Conservation (phyloP, 2,329 filamentous ascomycete species). For the Helotiales sp. region DNA sequence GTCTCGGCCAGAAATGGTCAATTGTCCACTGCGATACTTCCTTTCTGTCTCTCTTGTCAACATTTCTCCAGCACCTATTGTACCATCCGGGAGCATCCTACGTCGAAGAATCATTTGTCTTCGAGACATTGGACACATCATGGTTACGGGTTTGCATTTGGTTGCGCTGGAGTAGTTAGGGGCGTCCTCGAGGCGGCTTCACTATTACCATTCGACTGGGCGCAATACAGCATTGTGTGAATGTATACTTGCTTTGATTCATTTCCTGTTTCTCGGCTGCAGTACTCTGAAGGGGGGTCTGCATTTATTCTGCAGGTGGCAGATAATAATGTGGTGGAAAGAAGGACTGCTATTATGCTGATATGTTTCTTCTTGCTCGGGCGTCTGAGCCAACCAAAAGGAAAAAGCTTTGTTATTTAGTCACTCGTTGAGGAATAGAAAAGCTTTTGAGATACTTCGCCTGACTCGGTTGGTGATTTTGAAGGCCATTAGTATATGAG, state of each 20-base stretch:
- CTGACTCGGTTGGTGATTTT: not conserved
- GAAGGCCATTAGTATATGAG: too few species aligned
- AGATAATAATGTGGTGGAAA: constrained; percentile 26
- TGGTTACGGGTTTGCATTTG: constrained; percentile 56
- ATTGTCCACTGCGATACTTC: constrained; percentile 33
- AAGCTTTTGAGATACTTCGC: constrained; percentile 11
- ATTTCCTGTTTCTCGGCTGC: constrained; percentile 22
- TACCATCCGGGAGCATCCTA: constrained; percentile 57
- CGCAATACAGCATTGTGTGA: constrained; percentile 25
- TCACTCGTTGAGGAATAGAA: constrained; percentile 34
- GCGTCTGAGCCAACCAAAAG: constrained; percentile 26
- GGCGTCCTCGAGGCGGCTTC: constrained; percentile 24
- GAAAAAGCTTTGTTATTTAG: constrained; percentile 36
- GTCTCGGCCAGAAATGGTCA: constrained; percentile 19
- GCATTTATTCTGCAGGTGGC: constrained; percentile 25
- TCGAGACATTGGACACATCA: constrained; percentile 61
- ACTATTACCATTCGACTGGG: constrained; percentile 27
- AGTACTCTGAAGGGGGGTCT: constrained; percentile 21
- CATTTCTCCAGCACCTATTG: constrained; percentile 36
- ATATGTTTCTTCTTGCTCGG: constrained; percentile 31
- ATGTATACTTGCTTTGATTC: constrained; percentile 28
- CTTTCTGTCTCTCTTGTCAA: constrained; percentile 33
- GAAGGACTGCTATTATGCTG: constrained; percentile 26
- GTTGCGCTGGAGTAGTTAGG: constrained; percentile 25
- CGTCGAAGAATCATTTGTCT: constrained; percentile 49